Evolutionary conservation across 2,329 filamentous ascomycete species (phyloP).

Genomic region (Scedosporium minutisporum): DNA sequence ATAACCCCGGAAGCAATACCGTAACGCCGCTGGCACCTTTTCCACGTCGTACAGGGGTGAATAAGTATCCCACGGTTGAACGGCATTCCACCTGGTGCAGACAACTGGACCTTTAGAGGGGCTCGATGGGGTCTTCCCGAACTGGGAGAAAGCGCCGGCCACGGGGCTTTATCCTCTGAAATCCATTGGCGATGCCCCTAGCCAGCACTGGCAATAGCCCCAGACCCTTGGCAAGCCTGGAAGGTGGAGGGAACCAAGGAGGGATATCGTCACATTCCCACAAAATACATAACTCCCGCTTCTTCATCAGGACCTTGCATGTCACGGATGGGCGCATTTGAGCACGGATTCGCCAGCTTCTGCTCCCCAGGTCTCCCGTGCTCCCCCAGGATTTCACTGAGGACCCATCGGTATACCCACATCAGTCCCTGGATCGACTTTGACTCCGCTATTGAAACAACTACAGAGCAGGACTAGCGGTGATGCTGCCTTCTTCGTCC

Average conservation of each 20-base stretch:
- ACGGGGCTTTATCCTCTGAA: neutral
- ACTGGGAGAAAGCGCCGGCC: neutral
- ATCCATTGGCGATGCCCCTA: neutral
- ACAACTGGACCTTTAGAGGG: neutral
- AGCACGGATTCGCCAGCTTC: neutral
- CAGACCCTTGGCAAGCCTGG: neutral
- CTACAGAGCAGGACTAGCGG: neutral
- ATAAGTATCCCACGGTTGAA: no score
- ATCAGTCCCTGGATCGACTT: neutral
- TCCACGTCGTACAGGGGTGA: no score
- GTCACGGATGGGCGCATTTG: neutral
- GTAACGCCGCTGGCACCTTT: no score
- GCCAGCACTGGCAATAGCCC: neutral
- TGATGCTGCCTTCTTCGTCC: neutral
- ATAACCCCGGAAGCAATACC: no score
- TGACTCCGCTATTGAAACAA: neutral
- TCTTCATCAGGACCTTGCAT: neutral
- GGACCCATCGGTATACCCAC: neutral
- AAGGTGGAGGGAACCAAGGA: neutral
- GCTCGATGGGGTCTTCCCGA: neutral
- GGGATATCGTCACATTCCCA: neutral
- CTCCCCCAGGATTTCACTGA: no score
- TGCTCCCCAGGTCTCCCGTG: neutral
- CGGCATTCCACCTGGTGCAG: neutral
- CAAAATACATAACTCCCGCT: neutral